A percentile compares a stretch with the other conserved stretches of the same genome.
Conservation (phyloP, 1,284 basidiomycete genomes). For the Ganoderma leucocontextum region DNA sequence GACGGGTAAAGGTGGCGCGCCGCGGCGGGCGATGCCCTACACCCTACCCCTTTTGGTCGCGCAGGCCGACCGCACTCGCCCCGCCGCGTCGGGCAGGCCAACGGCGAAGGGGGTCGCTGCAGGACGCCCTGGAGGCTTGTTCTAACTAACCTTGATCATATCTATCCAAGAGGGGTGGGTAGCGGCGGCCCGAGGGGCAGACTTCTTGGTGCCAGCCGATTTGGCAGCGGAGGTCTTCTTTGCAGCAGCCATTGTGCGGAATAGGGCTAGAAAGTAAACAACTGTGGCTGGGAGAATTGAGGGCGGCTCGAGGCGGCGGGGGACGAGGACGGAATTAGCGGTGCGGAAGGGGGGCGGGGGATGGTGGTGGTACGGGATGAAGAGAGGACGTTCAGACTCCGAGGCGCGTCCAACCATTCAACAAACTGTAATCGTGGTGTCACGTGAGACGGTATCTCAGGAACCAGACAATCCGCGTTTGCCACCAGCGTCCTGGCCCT, state of each 20-base stretch:
- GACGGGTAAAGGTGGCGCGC: constrained; percentile 43
- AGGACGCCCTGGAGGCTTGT: constrained; percentile 10
- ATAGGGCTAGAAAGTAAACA: constrained; percentile 40
- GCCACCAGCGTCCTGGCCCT: constrained; percentile 23
- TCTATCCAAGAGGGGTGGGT: constrained; percentile 77
- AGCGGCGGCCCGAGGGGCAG: constrained; percentile 49
- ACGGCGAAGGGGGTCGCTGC: neutral
- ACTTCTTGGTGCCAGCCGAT: constrained; percentile 45
- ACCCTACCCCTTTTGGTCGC: constrained; percentile 54
- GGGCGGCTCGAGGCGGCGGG: constrained; percentile 36
- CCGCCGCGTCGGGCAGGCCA: constrained; percentile 13
- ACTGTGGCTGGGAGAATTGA: constrained; percentile 34
- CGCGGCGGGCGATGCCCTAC: constrained; percentile 47
- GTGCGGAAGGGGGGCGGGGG: constrained; percentile 41
- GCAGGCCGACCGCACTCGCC: constrained; percentile 23
- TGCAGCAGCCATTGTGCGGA: constrained; percentile 49
- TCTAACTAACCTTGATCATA: constrained; percentile 76
- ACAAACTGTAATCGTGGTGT: constrained; percentile 53
- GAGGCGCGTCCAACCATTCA: constrained; percentile 62
- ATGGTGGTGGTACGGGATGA: constrained; percentile 60
- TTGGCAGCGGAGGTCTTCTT: constrained; percentile 47
- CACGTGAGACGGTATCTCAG: constrained; percentile 46
- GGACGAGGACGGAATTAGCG: constrained; percentile 33
- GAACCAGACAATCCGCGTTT: constrained; percentile 29
- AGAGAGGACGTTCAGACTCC: constrained; percentile 63